Percentiles rank a stretch among this genome's conserved stretches.
Evolutionary conservation across 1,284 basidiomycete genomes (phyloP).

Genomic region (Sanghuangporus sanghuang): DNA sequence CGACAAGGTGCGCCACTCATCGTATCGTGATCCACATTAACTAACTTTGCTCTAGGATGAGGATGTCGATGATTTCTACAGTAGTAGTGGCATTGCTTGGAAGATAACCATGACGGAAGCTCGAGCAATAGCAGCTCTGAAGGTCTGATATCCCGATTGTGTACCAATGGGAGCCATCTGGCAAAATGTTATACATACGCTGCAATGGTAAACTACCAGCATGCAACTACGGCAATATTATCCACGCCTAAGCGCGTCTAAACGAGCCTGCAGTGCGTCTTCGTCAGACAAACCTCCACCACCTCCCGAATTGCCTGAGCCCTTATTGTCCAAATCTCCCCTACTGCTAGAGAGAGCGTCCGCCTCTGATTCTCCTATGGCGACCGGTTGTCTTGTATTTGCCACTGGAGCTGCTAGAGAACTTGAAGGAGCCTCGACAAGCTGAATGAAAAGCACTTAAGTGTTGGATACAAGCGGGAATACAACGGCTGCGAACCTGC

Average conservation of each 20-base stretch:
- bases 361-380: conserved; percentile 62
- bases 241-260: conserved; percentile 75
- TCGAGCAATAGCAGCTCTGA: conserved; percentile 60
- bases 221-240: conserved; percentile 25
- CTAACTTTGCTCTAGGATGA: conserved; percentile 57
- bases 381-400: conserved; percentile 71
- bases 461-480: conserved; percentile 4
- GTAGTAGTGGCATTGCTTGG: conserved; percentile 89
- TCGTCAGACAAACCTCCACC: conserved; percentile 63
- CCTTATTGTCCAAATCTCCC: conserved; percentile 25
- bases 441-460: conserved; percentile 37
- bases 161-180: not conserved
- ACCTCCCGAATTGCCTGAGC: conserved; percentile 34
- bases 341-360: conserved; percentile 26
- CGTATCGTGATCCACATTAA: not conserved
- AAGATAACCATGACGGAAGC: conserved; percentile 77
- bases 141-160: conserved; percentile 33
- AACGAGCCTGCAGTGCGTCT: conserved; percentile 82
- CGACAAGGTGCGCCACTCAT: conserved; percentile 57
- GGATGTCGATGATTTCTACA: conserved; percentile 89
- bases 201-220: not conserved
- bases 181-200: not conserved
- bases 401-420: conserved; percentile 59
- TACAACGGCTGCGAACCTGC: conserved; percentile 52
- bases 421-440: conserved; percentile 78